Evolutionary conservation across 1,139 yeast genomes (phyloP).

Genomic region (Zygosaccharomyces pseudobailii): DNA sequence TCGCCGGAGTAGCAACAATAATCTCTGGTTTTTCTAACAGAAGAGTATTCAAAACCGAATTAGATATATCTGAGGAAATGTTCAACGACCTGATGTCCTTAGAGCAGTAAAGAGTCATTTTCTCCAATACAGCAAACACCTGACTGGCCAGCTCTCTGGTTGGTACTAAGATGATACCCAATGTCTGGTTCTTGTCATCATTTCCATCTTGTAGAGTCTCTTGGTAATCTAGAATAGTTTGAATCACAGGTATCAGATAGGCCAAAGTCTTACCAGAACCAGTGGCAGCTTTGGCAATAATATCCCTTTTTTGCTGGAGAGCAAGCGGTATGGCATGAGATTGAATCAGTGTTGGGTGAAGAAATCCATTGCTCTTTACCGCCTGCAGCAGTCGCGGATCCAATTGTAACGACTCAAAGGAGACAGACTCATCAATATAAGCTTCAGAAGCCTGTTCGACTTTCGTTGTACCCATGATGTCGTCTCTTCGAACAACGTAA

Average conservation of each 20-base stretch:
- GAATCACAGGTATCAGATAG: constrained; percentile 72
- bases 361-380: constrained; percentile 72
- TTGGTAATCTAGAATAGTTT: constrained; percentile 49
- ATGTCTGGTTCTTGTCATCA: constrained; percentile 32
- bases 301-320: constrained; percentile 76
- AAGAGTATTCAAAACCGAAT: constrained; percentile 65
- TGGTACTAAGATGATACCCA: constrained; percentile 71
- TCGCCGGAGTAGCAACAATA: constrained; percentile 83
- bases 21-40: constrained; percentile 74
- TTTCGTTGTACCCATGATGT: constrained; percentile 12
- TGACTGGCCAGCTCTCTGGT: constrained; percentile 84
- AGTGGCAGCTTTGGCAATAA: constrained; percentile 82
- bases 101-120: constrained; percentile 67
- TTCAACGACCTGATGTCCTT: constrained; percentile 64
- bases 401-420: constrained; percentile 66
- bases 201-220: constrained; percentile 17
- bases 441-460: constrained; percentile 47
- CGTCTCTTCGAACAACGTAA: background rate
- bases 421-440: constrained; percentile 63
- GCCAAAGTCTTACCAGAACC: constrained; percentile 93
- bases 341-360: constrained; percentile 85
- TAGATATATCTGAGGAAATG: constrained; percentile 67
- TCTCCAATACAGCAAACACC: constrained; percentile 65
- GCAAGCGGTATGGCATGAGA: constrained; percentile 91
- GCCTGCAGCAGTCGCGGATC: constrained; percentile 86